Evolutionary conservation across 306 rosid species (phyloP).

Genomic region (Lathyrus sativus): DNA sequence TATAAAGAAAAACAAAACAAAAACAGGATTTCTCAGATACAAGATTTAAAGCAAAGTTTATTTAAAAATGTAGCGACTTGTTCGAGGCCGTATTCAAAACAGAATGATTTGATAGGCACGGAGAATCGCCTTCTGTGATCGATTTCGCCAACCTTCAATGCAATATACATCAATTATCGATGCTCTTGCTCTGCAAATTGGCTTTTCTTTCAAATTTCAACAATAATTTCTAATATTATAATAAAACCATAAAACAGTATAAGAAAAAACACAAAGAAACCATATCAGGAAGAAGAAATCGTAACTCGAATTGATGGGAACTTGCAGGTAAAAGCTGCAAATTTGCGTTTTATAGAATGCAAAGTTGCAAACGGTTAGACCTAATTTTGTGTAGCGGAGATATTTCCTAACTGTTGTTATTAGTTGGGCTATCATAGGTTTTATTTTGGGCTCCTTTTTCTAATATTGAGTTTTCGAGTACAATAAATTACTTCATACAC

Average conservation of each 20-base stretch:
- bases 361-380: background rate
- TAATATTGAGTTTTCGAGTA: no score
- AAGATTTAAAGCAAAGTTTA: no score
- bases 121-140: conserved; percentile 64
- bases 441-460: background rate
- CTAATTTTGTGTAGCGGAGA: background rate
- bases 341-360: background rate
- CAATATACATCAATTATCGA: conserved; percentile 66
- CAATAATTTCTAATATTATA: background rate
- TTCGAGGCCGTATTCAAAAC: conserved; percentile 94
- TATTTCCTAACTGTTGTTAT: background rate
- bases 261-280: no score
- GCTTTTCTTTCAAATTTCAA: conserved; percentile 40
- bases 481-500: no score
- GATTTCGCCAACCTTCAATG: conserved; percentile 96
- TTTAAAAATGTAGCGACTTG: conserved; percentile 69
- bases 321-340: background rate
- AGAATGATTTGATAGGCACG: conserved; percentile 78
- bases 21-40: no score
- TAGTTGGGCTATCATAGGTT: background rate
- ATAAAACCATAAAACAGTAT: background rate
- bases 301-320: background rate
- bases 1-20: no score
- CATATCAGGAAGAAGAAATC: background rate
- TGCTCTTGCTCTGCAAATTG: conserved; percentile 98